phyloP scores from a whole-genome alignment of 2,329 filamentous ascomycete genomes.

The Ophiostoma tasmaniense region DNA sequence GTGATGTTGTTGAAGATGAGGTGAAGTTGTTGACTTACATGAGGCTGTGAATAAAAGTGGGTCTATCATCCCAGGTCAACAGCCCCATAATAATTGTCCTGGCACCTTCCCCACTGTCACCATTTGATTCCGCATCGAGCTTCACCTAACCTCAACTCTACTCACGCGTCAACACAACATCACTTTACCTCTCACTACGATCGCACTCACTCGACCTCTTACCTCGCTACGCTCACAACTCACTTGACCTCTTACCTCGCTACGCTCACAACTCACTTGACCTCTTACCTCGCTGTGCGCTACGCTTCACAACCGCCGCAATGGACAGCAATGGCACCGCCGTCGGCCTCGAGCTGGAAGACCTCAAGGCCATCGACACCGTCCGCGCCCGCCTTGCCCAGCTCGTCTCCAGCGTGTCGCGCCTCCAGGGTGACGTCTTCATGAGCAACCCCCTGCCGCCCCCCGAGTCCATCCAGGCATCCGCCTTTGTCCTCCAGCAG shows the following conservation, averaged over 20 bases:
- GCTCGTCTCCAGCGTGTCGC: slow-evolving; percentile 59
- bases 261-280: neutral
- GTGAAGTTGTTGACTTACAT: neutral
- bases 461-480: slow-evolving; percentile 64
- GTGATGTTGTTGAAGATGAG: neutral
- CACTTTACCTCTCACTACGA: neutral
- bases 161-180: neutral
- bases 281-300: neutral
- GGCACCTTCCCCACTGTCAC: neutral
- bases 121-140: neutral
- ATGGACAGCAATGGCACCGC: slow-evolving; percentile 25
- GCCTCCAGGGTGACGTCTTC: slow-evolving; percentile 52
- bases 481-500: slow-evolving; percentile 59
- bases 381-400: slow-evolving; percentile 60
- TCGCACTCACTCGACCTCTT: no score
- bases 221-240: no score
- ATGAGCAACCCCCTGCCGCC: slow-evolving; percentile 58
- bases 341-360: slow-evolving; percentile 47
- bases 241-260: neutral
- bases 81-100: neutral
- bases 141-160: neutral
- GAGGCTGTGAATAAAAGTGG: neutral
- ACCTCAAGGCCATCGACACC: slow-evolving; percentile 62
- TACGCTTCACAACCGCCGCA: neutral
- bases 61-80: neutral